Evolutionary conservation across 192 early-diverging fungal species (phyloP), one percentile per base, ranked within the genome.

Genomic region (Chytriomyces confervae): DNA sequence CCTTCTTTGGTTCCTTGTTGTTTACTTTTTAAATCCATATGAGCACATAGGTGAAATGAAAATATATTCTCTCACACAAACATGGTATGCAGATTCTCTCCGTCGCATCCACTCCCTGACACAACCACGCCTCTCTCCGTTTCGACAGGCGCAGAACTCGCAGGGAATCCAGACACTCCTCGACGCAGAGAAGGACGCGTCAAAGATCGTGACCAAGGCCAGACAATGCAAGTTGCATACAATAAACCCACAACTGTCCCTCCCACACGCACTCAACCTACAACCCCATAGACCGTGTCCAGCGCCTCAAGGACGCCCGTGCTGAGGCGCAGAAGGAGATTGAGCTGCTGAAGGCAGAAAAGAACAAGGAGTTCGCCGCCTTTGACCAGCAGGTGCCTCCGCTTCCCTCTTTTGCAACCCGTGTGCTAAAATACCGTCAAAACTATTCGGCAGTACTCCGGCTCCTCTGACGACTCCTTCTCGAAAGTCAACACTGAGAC

Each of bases 171-270:
- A 95, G 80, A 97, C 95, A 50, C 92, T 99, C 50, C 89, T 99
- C 71, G 96, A 99, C 75, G 97, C 97, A 69, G 97, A 99, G 85
- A 95, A 95, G 84, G 96, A 96, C 78, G 96, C 96, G 43, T 89
- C 94, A 72, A 93, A 91, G 83, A 96, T 97, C 79, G 96, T 99
- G 65, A 87, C 92, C 46, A 94, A 95, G 76, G 94, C 97, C 1
- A 90, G 94, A 73, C 91, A 94, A 82, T 95, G 95, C 95, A 90
- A 88, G 83, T 36, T 27, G n/a, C 61, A 46, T 61, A 20, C 0
- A 50, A 20, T 69, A 62, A 6, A 29, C 48, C 57, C 36, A 60
- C 20, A 18, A 10, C 49, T 47, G 9, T 61, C 51, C 13, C 70
- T 44, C 11, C 10, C 67, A 9, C 24, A 60, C 70, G 44, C 18